Conservation (phyloP, 2,329 filamentous ascomycete species). For the Fusarium sp. region DNA sequence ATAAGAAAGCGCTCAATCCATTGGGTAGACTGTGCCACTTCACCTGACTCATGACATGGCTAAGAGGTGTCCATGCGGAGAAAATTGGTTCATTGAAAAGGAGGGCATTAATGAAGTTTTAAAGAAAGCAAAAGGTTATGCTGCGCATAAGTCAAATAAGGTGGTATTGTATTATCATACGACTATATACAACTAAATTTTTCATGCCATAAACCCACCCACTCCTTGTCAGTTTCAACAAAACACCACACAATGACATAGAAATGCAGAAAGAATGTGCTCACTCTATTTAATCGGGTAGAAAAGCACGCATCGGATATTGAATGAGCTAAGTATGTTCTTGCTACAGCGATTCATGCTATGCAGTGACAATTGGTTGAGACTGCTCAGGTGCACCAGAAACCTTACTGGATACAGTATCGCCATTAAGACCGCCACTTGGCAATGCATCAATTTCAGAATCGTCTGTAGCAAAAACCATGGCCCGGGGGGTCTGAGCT, state of each 20-base stretch:
- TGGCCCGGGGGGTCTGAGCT: conserved; percentile 46
- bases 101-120: neutral
- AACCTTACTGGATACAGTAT: neutral
- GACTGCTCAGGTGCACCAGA: neutral
- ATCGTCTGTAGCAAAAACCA: conserved; percentile 27
- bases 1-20: neutral
- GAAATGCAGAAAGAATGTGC: neutral
- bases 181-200: neutral
- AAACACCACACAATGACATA: conserved; percentile 25
- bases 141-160: neutral
- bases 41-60: neutral
- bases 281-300: conserved; percentile 21
- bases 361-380: neutral
- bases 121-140: neutral
- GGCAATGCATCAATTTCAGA: conserved; percentile 12
- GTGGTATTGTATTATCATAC: neutral
- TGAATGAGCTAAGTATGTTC: neutral
- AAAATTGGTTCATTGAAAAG: neutral
- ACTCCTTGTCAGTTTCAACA: neutral
- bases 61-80: neutral
- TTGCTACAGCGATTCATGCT: neutral
- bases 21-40: neutral
- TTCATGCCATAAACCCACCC: neutral
- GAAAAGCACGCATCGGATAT: conserved; percentile 34
- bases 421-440: conserved; percentile 2